Base-by-base conservation (phyloP, 345 rosid species). In the Dovyalis caffra region DNA sequence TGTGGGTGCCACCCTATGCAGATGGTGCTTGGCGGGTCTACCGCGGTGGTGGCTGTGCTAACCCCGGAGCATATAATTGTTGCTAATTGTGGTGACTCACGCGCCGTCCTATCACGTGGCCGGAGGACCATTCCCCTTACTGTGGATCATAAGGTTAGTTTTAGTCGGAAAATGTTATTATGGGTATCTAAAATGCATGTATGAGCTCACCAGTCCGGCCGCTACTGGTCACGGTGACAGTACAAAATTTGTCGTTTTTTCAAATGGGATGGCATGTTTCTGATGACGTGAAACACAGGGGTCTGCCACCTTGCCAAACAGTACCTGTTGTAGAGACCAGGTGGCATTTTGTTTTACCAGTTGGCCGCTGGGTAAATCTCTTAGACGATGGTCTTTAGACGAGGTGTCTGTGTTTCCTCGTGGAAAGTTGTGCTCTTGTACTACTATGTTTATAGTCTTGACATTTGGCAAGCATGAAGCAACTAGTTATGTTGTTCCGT, bases 41-140 rank as follows among this genome's bases (percentile, higher is more conserved):
- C 90, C 1, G 90, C 90, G 43, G 88, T 83, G 9, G 84, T 85
- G 38, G 90, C 87, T 8, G 28, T 86, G 20, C 51, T 88, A 26
- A 85, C 86, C 26, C 63, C 73, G 0, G 80, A 83, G 28, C 76
- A 77, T 40, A 80, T 89, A 53, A 68, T 86, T 23, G 87, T 89
- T 15, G 93, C 90, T 23, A 89, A 87, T 67, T 86, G 90, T 70
- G 91, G 93, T 8, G 93, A 87, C 74, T 89, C 93, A 49, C 91
- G 90, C 61, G 90, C 91, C 77, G 89, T 88, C 68, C 89, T 90
- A n/a, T 81, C 85, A 78, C 84, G 89, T 0, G 88, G 74, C 5
- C 86, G 90, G 8, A 76, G 61, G 73, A 86, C 87, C 20, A 28
- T 86, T 43, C 87, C 91, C 23, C 86, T 89, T 25, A 83, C 86